Evolutionary conservation across 768 basidiomycete species (phyloP), one percentile per base, ranked within the genome.

Genomic region (Collybia nuda): DNA sequence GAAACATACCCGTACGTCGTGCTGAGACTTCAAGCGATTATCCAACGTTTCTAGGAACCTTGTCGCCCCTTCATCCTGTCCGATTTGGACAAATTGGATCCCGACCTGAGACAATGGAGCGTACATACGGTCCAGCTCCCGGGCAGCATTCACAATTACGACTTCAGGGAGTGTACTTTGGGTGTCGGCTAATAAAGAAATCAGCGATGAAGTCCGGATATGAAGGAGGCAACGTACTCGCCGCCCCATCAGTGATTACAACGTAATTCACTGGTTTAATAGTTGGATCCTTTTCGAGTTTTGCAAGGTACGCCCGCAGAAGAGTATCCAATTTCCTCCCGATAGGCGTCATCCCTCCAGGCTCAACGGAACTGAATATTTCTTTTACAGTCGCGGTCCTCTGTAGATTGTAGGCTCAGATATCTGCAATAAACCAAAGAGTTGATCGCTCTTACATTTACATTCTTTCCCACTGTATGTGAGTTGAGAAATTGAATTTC

Each of bases 401-500:
- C 32, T 32, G 9, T 14, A 32, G 3, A 26, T 26, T 32, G 9
- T 11, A 11, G 9, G 9, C 14, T 32, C 14, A 32, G 32, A 32
- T 32, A 5, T 11, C 11, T 11, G 3, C 14, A 3, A 9, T 14
- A 14, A 14, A 11, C 9, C 7, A 14, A 14, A 11, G 12, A 6
- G 14, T 2, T 32, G 12, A 32, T 6, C 14, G 14, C 32, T 11
- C 32, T 32, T 14, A 32, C 32, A 3, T 32, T 32, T 32, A 32
- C 32, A 32, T 14, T 2, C 32, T 5, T 32, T 5, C 32, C 32
- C 14, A 32, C 32, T 2, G 14, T 32, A 14, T 5, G 32, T 3
- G 70, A 59, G 53, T 84, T 84, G 42, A 85, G 59, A 63, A 85
- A 85, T 49, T 78, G 64, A 2, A 85, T 71, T 44, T 84, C 81